A percentile compares a stretch with the other conserved stretches of the same genome.
These are phyloP conservation scores for Przewalskia tangutica DNA, from an alignment of 257 asterid genomes.

Conservation along the genomic window DNA sequence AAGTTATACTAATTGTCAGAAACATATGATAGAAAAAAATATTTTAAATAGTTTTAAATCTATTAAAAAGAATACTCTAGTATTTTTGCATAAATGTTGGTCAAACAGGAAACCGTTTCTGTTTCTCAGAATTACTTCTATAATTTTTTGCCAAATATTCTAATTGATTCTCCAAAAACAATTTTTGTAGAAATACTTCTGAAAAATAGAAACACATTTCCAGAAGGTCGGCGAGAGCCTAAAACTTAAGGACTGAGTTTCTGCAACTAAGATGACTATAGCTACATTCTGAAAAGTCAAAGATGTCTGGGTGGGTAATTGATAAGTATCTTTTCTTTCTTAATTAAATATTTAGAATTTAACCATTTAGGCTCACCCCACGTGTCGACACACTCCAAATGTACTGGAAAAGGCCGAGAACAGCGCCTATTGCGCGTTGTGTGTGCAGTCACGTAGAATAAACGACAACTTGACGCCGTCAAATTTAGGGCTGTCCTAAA, in stretches of 20 bases:
- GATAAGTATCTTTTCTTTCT: neutral
- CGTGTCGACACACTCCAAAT: neutral
- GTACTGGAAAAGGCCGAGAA: neutral
- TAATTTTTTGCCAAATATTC: no score
- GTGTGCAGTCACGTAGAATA: neutral
- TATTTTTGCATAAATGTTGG: no score
- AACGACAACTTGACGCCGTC: slow-evolving; percentile 4
- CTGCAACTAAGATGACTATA: neutral
- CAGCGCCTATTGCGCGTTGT: neutral
- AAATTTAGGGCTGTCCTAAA: neutral
- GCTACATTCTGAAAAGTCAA: neutral
- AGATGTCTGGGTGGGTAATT: neutral
- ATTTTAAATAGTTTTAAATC: no score
- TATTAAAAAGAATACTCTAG: no score
- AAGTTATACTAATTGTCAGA: no score
- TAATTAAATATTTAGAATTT: neutral
- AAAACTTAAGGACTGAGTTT: neutral
- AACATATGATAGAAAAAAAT: no score
- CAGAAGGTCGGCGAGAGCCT: no score
- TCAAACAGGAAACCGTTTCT: no score
- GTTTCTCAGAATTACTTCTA: no score
- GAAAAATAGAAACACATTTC: no score
- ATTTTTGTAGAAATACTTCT: no score
- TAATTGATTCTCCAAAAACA: no score
- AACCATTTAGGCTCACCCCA: neutral